phyloP scores from a whole-genome alignment of 257 asterid genomes.

The Solanum bukasovii region DNA sequence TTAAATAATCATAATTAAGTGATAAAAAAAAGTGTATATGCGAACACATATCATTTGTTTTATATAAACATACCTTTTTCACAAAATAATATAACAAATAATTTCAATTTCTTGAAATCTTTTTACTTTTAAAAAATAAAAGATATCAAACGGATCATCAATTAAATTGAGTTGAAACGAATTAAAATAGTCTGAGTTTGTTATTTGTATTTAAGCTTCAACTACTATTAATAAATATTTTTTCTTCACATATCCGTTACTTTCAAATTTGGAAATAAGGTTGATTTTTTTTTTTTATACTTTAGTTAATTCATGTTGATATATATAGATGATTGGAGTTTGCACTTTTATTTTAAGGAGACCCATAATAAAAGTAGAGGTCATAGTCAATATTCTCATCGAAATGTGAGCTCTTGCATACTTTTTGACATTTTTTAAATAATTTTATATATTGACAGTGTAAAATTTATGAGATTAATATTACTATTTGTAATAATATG shows the following conservation, averaged over 20 bases:
- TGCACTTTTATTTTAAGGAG: neutral
- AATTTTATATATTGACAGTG: neutral
- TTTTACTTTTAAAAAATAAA: neutral
- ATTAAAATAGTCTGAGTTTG: neutral
- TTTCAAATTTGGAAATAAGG: conserved; percentile 10
- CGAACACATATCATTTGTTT: too few species aligned
- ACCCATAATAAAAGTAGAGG: neutral
- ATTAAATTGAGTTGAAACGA: neutral
- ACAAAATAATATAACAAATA: neutral
- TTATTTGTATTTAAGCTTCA: neutral
- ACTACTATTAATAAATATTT: neutral
- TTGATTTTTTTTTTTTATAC: neutral
- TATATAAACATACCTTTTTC: too few species aligned
- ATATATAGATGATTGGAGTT: neutral
- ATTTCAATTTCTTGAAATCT: neutral
- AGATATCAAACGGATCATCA: neutral
- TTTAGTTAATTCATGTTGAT: too few species aligned
- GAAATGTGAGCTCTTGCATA: neutral
- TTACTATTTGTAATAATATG: too few species aligned
- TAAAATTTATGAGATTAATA: too few species aligned
- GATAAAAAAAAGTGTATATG: too few species aligned
- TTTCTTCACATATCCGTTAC: neutral
- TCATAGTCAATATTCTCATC: neutral
- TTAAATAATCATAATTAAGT: too few species aligned
- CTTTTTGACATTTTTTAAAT: neutral